Evolutionary conservation across 768 basidiomycete genomes (phyloP).

Genomic region (Chiua virens): DNA sequence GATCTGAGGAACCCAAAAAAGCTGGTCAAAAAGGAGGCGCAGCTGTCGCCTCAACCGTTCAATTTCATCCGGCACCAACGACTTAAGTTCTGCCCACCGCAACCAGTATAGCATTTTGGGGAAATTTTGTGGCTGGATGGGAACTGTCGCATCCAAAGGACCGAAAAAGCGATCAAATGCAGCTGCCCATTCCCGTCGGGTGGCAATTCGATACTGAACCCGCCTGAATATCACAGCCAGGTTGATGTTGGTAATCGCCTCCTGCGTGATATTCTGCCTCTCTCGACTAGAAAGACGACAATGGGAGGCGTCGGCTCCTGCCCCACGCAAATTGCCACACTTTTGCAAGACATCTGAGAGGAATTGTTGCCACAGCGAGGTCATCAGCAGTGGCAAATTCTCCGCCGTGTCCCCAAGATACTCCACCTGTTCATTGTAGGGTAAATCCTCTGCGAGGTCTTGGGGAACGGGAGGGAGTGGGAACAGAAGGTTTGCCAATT

Average conservation of each 20-base stretch:
- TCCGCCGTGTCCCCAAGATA: not conserved
- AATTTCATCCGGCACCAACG: not conserved
- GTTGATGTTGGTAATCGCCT: not conserved
- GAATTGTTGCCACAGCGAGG: not conserved
- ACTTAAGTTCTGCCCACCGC: slow-evolving; percentile 2
- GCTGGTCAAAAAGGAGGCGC: not conserved
- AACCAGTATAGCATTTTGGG: slow-evolving; percentile 2
- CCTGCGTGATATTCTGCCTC: not conserved
- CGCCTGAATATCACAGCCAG: not conserved
- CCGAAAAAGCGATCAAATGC: slow-evolving; percentile 1
- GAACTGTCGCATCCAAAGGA: not conserved
- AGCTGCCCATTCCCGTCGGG: not conserved
- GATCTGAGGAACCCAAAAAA: slow-evolving; percentile 1
- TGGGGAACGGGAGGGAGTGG: not conserved
- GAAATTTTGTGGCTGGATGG: slow-evolving; percentile 1
- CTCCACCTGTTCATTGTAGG: not conserved
- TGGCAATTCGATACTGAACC: not conserved
- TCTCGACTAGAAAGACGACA: not conserved
- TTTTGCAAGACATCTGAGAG: slow-evolving; percentile 1
- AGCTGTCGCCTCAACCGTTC: not conserved
- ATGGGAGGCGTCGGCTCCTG: not conserved
- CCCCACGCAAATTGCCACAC: slow-evolving; percentile 2
- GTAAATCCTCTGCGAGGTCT: not conserved
- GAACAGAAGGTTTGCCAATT: not conserved
- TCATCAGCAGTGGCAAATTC: not conserved